A percentile compares a stretch with the other conserved stretches of the same genome.
Evolutionary conservation across 2,329 filamentous ascomycete genomes (phyloP).

Genomic region (Neonectria punicea): DNA sequence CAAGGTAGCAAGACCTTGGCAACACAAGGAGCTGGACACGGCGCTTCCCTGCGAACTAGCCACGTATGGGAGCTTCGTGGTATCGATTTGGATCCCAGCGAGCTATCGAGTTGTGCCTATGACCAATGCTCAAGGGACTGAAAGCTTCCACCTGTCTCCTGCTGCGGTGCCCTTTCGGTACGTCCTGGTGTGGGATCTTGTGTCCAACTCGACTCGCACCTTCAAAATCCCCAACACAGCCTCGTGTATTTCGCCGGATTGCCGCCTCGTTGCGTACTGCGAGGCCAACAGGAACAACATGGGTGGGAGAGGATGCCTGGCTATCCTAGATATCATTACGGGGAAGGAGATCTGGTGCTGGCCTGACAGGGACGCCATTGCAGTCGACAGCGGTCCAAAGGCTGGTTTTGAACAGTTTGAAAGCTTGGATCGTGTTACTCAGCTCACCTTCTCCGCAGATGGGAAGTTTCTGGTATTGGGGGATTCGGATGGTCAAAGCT

Average conservation of each 20-base stretch:
- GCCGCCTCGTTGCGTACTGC: slow-evolving; percentile 54
- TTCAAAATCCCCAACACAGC: slow-evolving; percentile 53
- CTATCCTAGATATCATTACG: slow-evolving; percentile 52
- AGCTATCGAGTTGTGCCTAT: slow-evolving; percentile 48
- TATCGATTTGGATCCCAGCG: slow-evolving; percentile 55
- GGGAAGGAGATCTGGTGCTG: slow-evolving; percentile 52
- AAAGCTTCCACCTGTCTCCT: slow-evolving; percentile 44
- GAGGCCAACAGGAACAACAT: slow-evolving; percentile 47
- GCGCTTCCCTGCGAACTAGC: slow-evolving; percentile 51
- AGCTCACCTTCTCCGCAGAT: slow-evolving; percentile 53
- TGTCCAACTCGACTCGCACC: slow-evolving; percentile 49
- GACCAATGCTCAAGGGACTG: slow-evolving; percentile 35
- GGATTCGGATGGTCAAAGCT: slow-evolving; percentile 47
- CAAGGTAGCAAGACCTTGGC: slow-evolving; percentile 50
- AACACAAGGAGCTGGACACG: slow-evolving; percentile 52
- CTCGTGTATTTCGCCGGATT: slow-evolving; percentile 53
- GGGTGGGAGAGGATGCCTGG: slow-evolving; percentile 48
- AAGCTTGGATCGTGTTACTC: slow-evolving; percentile 49
- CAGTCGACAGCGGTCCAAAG: slow-evolving; percentile 34
- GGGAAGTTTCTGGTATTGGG: slow-evolving; percentile 50
- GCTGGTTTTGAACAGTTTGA: slow-evolving; percentile 47
- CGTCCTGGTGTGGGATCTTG: slow-evolving; percentile 55
- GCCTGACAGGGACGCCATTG: slow-evolving; percentile 47
- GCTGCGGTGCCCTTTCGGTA: slow-evolving; percentile 47
- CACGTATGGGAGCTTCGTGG: slow-evolving; percentile 51